phyloP scores from a whole-genome alignment of 1,284 basidiomycete species.

The Pisolithus thermaeus region DNA sequence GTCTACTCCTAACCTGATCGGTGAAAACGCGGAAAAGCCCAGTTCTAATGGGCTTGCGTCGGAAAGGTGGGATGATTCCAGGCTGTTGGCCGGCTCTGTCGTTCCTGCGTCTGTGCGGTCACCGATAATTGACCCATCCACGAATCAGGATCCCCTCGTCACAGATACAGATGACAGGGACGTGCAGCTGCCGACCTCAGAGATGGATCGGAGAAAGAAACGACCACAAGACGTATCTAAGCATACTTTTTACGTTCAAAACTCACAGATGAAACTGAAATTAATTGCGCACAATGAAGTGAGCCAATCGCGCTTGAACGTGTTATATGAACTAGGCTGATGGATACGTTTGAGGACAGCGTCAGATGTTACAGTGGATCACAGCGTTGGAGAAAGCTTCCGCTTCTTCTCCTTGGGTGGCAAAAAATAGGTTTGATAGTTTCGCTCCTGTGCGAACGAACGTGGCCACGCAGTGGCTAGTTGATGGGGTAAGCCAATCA shows the following conservation, averaged over 20 bases:
- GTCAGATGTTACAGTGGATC: conserved; percentile 98
- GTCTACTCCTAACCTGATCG: conserved; percentile 9
- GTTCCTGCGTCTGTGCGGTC: conserved; percentile 36
- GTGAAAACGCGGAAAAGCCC: conserved; percentile 4
- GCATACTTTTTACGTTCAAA: conserved; percentile 93
- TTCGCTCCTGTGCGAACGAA: conserved; percentile 93
- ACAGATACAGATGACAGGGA: conserved; percentile 24
- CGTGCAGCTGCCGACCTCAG: conserved; percentile 20
- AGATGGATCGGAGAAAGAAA: conserved; percentile 38
- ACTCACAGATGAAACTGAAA: conserved; percentile 87
- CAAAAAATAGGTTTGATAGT: conserved; percentile 85
- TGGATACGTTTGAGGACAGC: conserved; percentile 34
- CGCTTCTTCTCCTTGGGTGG: conserved; percentile 73
- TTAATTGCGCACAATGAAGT: conserved; percentile 87
- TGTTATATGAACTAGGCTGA: conserved; percentile 4
- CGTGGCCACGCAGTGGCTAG: conserved; percentile 95
- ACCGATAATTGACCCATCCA: conserved; percentile 68
- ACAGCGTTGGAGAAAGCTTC: conserved; percentile 86
- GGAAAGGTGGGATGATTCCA: conserved; percentile 16
- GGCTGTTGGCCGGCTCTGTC: conserved; percentile 28
- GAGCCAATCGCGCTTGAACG: conserved; percentile 1
- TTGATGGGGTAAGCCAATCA: conserved; percentile 77
- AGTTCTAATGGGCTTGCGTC: conserved; percentile 2
- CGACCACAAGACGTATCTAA: conserved; percentile 61
- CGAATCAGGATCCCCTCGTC: conserved; percentile 54